A percentile compares a stretch with the other conserved stretches of the same genome.
These are phyloP conservation scores for Leucaena leucocephala DNA, from an alignment of 306 rosid species.

Conservation along the genomic window DNA sequence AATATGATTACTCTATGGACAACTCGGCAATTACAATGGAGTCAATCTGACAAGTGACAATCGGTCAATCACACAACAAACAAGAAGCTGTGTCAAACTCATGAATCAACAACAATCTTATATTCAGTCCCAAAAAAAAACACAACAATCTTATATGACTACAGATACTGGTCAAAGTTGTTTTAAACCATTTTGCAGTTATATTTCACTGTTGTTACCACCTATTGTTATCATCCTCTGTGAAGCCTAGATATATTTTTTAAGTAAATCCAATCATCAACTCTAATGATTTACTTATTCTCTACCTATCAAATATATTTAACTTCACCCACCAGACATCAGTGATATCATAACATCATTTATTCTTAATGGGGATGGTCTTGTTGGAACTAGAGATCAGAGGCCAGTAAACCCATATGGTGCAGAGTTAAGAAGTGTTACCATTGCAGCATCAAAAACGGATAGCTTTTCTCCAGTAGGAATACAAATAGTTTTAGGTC, in stretches of 20 bases:
- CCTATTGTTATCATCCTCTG: not conserved
- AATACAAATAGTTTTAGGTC: slow-evolving; percentile 86
- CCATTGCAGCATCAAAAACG: slow-evolving; percentile 87
- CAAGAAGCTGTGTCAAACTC: not conserved
- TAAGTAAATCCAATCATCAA: not conserved
- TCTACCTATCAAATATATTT: not conserved
- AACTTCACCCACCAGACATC: not conserved
- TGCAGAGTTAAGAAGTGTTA: slow-evolving; percentile 43
- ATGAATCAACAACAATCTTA: not conserved
- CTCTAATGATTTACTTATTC: not conserved
- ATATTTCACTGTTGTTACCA: not conserved
- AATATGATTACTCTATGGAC: slow-evolving; percentile 18
- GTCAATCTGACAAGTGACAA: slow-evolving; percentile 1
- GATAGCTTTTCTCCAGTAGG: slow-evolving; percentile 88
- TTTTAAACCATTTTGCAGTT: not conserved
- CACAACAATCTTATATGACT: not conserved
- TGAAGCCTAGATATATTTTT: not conserved
- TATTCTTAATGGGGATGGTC: not conserved
- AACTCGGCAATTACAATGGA: slow-evolving; percentile 14
- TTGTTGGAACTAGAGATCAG: slow-evolving; percentile 2
- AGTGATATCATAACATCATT: not conserved
- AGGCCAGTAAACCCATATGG: slow-evolving; percentile 5
- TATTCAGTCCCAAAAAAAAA: no score
- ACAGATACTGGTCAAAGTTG: not conserved
- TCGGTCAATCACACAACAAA: slow-evolving; percentile 13